phyloP scores from a whole-genome alignment of 305 asterid genomes.

The Caryopteris hybrid region DNA sequence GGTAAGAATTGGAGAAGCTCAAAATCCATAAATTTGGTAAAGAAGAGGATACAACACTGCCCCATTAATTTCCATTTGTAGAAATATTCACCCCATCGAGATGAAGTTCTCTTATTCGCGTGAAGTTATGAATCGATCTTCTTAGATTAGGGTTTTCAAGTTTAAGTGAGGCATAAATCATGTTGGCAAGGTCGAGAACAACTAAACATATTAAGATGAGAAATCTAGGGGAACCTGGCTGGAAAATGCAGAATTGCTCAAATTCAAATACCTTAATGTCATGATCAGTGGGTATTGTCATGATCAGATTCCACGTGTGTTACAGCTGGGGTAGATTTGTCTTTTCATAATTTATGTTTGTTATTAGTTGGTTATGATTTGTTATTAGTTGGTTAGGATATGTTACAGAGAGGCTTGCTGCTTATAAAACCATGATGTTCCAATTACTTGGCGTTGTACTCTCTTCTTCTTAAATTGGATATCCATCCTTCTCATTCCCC shows the following conservation, averaged over 20 bases:
- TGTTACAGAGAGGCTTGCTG: too few species aligned
- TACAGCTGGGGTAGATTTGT: too few species aligned
- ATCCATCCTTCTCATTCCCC: too few species aligned
- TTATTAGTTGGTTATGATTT: too few species aligned
- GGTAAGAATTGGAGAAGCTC: constrained; percentile 38
- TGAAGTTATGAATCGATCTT: constrained; percentile 27
- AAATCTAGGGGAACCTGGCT: constrained; percentile 47
- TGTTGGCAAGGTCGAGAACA: constrained; percentile 46
- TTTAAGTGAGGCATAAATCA: not conserved
- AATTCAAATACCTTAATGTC: constrained; percentile 39
- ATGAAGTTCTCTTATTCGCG: constrained; percentile 34
- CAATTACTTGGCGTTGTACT: too few species aligned
- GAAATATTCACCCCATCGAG: constrained; percentile 52
- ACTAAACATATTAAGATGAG: constrained; percentile 43
- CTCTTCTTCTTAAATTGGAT: too few species aligned
- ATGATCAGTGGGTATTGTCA: too few species aligned
- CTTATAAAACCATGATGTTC: too few species aligned
- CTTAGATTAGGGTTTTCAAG: constrained; percentile 38
- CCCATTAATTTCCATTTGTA: constrained; percentile 36
- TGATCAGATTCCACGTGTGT: too few species aligned
- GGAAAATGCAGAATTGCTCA: constrained; percentile 37
- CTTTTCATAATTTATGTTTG: too few species aligned
- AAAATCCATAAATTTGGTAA: constrained; percentile 43
- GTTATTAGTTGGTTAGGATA: too few species aligned
- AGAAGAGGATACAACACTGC: constrained; percentile 39